These are phyloP conservation scores for Boletus sp. DNA, from an alignment of 768 basidiomycete species.

Conservation along the genomic window DNA sequence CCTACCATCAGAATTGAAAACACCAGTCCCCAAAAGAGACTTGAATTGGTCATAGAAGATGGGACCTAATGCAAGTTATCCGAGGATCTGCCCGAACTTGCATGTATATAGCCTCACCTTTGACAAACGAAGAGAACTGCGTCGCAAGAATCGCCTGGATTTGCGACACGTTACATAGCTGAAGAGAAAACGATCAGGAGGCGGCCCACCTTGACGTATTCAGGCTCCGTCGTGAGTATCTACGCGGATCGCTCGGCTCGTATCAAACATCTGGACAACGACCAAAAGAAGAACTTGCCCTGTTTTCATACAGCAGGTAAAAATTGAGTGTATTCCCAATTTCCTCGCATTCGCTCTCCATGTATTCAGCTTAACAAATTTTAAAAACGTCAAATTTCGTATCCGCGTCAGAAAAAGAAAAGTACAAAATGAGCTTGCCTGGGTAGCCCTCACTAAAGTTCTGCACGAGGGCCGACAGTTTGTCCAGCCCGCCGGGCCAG, in stretches of 20 bases:
- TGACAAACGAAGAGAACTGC: conserved; percentile 35
- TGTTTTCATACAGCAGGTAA: conserved; percentile 26
- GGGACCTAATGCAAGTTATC: conserved; percentile 16
- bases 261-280: background rate
- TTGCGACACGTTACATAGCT: background rate
- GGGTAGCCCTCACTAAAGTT: conserved; percentile 46
- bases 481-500: conserved; percentile 45
- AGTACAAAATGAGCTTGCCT: conserved; percentile 30
- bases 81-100: background rate
- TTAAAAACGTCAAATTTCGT: background rate
- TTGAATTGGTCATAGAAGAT: conserved; percentile 23
- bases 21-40: conserved; percentile 35
- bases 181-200: background rate
- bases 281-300: conserved; percentile 10
- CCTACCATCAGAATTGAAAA: conserved; percentile 42
- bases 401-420: background rate
- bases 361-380: conserved; percentile 15
- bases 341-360: conserved; percentile 7
- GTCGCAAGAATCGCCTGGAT: conserved; percentile 36
- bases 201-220: conserved; percentile 36
- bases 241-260: conserved; percentile 7
- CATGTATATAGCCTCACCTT: conserved; percentile 24
- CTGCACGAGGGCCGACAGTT: conserved; percentile 37
- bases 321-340: conserved; percentile 25
- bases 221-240: conserved; percentile 39